Evolutionary conservation across 2,329 filamentous ascomycete genomes (phyloP), one percentile per base, ranked within the genome.

Genomic region (Trichophyton simii): DNA sequence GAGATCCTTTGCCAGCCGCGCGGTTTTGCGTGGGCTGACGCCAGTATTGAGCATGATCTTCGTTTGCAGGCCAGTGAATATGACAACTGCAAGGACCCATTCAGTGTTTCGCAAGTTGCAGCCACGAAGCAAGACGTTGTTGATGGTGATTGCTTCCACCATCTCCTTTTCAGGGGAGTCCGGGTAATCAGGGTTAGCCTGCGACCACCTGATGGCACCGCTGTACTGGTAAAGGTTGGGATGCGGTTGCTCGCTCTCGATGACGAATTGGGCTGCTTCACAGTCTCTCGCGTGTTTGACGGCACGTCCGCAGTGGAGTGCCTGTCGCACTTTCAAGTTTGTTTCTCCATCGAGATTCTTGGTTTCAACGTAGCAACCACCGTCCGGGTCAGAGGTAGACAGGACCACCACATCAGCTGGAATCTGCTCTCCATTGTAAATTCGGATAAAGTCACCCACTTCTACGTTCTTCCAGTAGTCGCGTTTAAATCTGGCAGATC

Each of bases 11-110:
- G 91, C 89, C 68, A 99, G 91, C 67, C 89, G 86, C 42, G 94
- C 85, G 65, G 92, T 88, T 78, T 99, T 99, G 72, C 85, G 95
- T 11, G 95, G 94, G 1, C 94, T 99, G 64, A 92, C 87, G 63
- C 94, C 94, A 31, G 94, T 89, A 72, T 99, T 99, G 78, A 96
- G 88, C 94, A 99, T 99, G 72, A 96, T 97, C 77, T 97, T 99
- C 38, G 92, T 96, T 72, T 99, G 92, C 70, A 91, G 86, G 38
- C 94, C 94, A 13, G 94, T 97, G 75, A 95, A 99, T 18, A 95
- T 80, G 58, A 97, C 92, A 2, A 99, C 83, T 60, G 91, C 94
- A 4, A 99, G 82, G 60, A 91, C 82, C 94, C 94, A 99, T 70
- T 97, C 91, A 0, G 94, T 99, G 73, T 97, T 99, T 66, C 91